Evolutionary conservation across 2,329 filamentous ascomycete genomes (phyloP).

Genomic region (Penicillium sp.): DNA sequence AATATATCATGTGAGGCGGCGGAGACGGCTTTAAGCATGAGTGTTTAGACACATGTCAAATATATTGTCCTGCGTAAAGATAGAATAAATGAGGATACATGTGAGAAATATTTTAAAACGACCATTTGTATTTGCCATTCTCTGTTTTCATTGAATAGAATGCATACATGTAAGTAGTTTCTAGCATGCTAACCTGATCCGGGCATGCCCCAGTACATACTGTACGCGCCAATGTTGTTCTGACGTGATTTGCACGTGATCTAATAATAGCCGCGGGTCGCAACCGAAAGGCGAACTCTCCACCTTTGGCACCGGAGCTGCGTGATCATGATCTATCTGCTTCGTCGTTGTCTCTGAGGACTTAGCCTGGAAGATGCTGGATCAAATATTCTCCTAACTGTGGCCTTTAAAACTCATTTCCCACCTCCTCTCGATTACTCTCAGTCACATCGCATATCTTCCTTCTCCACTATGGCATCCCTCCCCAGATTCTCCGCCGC

Average conservation of each 20-base stretch:
- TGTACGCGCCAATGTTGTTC: too few species aligned
- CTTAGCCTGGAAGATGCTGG: constrained; percentile 12
- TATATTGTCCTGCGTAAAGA: too few species aligned
- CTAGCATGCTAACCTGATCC: too few species aligned
- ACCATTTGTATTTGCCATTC: too few species aligned
- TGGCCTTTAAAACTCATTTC: background rate
- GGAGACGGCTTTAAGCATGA: too few species aligned
- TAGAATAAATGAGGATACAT: too few species aligned
- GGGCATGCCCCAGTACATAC: too few species aligned
- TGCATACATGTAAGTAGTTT: too few species aligned
- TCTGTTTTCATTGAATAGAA: too few species aligned
- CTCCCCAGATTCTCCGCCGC: constrained; percentile 35
- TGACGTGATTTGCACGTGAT: constrained; percentile 6
- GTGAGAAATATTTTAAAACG: too few species aligned
- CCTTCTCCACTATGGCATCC: constrained; percentile 38
- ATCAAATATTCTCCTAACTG: background rate
- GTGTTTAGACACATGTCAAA: too few species aligned
- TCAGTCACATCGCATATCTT: background rate
- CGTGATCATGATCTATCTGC: background rate
- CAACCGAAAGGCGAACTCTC: constrained; percentile 14
- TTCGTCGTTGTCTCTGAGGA: constrained; percentile 2
- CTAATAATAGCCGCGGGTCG: constrained; percentile 7
- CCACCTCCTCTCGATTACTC: background rate
- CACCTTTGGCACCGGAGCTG: constrained; percentile 9
- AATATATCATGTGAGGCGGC: too few species aligned